phyloP scores from a whole-genome alignment of 1,139 yeast genomes.

The Suhomyces yuchorum region DNA sequence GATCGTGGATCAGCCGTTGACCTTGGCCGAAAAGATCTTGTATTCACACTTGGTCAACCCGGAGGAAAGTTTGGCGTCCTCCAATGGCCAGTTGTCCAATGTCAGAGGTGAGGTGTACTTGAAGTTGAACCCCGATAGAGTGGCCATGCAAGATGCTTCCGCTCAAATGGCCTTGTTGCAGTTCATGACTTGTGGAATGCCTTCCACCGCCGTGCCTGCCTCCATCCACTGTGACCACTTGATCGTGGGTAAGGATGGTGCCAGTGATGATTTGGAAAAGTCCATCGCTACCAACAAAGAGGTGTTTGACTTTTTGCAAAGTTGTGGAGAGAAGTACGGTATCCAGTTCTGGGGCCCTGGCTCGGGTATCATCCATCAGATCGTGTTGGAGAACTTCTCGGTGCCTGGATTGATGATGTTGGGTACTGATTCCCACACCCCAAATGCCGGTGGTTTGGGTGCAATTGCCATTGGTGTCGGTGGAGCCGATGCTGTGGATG shows the following conservation, averaged over 20 bases:
- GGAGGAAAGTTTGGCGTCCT: constrained; percentile 65
- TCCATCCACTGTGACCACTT: constrained; percentile 97
- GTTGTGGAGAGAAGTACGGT: constrained; percentile 91
- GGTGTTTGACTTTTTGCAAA: constrained; percentile 88
- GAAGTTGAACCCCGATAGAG: constrained; percentile 94
- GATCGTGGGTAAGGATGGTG: constrained; percentile 95
- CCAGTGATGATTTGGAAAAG: constrained; percentile 67
- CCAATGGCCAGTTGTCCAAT: constrained; percentile 49
- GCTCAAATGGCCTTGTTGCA: constrained; percentile 97
- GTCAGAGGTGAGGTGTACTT: constrained; percentile 85
- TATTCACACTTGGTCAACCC: constrained; percentile 90
- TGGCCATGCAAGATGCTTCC: constrained; percentile 99
- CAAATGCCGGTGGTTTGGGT: constrained; percentile 97
- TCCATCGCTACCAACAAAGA: constrained; percentile 87
- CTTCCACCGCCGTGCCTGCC: constrained; percentile 85
- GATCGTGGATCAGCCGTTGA: constrained; percentile 73
- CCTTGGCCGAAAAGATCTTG: constrained; percentile 89
- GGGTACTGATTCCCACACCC: constrained; percentile 97
- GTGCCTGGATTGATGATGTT: constrained; percentile 96
- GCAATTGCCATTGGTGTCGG: constrained; percentile 98
- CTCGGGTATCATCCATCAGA: constrained; percentile 97
- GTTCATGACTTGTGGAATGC: constrained; percentile 94
- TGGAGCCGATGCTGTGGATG: constrained; percentile 99
- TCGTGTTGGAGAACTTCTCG: constrained; percentile 90
- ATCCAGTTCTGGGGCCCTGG: constrained; percentile 99